These are phyloP conservation scores for Scheffersomyces segobiensis DNA, from an alignment of 1,139 yeast genomes.

Conservation along the genomic window DNA sequence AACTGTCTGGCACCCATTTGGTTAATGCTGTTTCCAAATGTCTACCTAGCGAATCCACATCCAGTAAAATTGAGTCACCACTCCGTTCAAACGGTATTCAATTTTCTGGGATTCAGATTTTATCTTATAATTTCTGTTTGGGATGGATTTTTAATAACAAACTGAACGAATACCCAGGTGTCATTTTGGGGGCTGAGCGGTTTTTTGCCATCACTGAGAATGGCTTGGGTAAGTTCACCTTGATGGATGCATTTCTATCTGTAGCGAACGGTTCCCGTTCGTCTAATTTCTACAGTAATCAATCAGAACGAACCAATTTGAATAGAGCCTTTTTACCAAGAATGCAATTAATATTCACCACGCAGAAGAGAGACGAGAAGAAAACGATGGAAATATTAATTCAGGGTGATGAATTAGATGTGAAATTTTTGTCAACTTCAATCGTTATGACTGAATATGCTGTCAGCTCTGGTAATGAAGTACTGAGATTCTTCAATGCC, in stretches of 20 bases:
- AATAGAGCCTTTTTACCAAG: slow-evolving; percentile 70
- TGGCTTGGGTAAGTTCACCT: slow-evolving; percentile 62
- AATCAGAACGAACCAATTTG: slow-evolving; percentile 44
- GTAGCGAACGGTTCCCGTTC: slow-evolving; percentile 63
- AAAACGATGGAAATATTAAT: slow-evolving; percentile 45
- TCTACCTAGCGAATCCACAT: neutral
- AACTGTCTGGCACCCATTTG: neutral
- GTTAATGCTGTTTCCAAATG: neutral
- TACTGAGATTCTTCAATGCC: slow-evolving; percentile 38
- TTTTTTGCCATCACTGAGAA: slow-evolving; percentile 64
- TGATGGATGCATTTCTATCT: slow-evolving; percentile 64
- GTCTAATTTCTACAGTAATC: slow-evolving; percentile 50
- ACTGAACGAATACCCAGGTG: slow-evolving; percentile 58
- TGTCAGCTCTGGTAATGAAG: slow-evolving; percentile 42
- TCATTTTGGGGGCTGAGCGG: slow-evolving; percentile 74
- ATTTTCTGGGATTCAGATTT: slow-evolving; percentile 55
- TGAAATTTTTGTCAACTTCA: slow-evolving; percentile 57
- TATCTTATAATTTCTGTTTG: slow-evolving; percentile 66
- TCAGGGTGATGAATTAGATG: slow-evolving; percentile 69
- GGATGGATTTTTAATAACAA: slow-evolving; percentile 67
- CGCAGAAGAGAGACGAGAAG: slow-evolving; percentile 29
- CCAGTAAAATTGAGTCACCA: neutral
- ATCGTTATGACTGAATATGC: slow-evolving; percentile 48
- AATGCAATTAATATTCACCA: slow-evolving; percentile 59
- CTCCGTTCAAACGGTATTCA: slow-evolving; percentile 15